A percentile compares a stretch with the other conserved stretches of the same genome.
These are phyloP conservation scores for Pythium coloratum DNA, from an alignment of 352 stramenopile species.

Conservation along the genomic window DNA sequence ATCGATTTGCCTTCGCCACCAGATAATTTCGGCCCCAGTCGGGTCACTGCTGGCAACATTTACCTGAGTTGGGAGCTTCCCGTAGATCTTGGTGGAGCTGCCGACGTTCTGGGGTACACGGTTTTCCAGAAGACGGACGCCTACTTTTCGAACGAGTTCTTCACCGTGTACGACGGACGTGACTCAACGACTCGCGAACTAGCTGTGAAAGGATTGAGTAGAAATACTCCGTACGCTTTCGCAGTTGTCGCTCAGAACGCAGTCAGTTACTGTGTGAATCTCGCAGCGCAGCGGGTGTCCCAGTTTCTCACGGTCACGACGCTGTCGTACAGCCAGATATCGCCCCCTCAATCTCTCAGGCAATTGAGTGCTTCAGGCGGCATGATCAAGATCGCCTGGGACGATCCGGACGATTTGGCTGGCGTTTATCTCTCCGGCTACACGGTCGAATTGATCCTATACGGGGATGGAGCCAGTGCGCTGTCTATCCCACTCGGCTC, in stretches of 20 bases:
- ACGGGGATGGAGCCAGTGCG: conserved; percentile 3
- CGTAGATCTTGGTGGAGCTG: conserved; percentile 44
- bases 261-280: conserved; percentile 50
- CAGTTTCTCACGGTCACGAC: conserved; percentile 37
- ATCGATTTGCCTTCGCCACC: conserved; percentile 47
- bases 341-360: conserved; percentile 26
- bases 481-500: conserved; percentile 5
- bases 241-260: conserved; percentile 45
- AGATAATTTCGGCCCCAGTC: conserved; percentile 32
- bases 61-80: conserved; percentile 51
- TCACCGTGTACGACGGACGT: conserved; percentile 56
- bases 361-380: conserved; percentile 37
- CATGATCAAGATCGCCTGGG: conserved; percentile 47
- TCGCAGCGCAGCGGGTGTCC: conserved; percentile 24
- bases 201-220: conserved; percentile 31
- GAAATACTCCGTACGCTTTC: conserved; percentile 42
- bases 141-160: conserved; percentile 28
- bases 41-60: conserved; percentile 55
- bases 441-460: conserved; percentile 27
- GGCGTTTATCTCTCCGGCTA: conserved; percentile 46
- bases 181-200: conserved; percentile 33
- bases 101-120: conserved; percentile 48
- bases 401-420: conserved; percentile 46
- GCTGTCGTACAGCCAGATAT: conserved; percentile 34
- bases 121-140: conserved; percentile 42